These are phyloP conservation scores for Diplosphaera chodatii DNA, from an alignment of 139 green algal genomes.

Conservation along the genomic window DNA sequence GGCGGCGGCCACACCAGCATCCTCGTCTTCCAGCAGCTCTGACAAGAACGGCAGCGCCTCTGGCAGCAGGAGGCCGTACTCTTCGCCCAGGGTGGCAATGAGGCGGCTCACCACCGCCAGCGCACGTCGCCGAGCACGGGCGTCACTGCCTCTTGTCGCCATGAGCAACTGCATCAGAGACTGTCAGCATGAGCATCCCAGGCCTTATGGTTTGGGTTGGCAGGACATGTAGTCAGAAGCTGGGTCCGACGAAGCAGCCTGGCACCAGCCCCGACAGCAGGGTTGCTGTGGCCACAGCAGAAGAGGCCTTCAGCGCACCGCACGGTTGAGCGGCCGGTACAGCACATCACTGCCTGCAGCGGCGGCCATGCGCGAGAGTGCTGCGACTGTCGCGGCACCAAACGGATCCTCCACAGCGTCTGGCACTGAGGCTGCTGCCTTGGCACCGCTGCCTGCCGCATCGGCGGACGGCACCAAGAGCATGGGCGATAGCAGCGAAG, in stretches of 20 bases:
- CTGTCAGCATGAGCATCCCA: neutral
- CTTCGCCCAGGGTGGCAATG: constrained; percentile 65
- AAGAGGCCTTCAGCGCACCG: constrained; percentile 18
- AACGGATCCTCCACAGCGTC: constrained; percentile 13
- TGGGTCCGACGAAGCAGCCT: too few species aligned
- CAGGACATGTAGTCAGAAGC: too few species aligned
- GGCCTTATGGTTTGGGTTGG: too few species aligned
- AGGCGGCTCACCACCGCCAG: constrained; percentile 43
- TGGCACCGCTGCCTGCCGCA: constrained; percentile 10
- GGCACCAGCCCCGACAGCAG: too few species aligned
- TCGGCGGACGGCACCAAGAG: neutral
- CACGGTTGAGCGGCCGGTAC: constrained; percentile 84
- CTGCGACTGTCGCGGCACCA: constrained; percentile 30
- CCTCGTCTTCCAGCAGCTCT: constrained; percentile 86
- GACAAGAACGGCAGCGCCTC: constrained; percentile 82
- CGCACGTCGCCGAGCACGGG: neutral
- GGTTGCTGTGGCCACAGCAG: too few species aligned
- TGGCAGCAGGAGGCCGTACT: constrained; percentile 74
- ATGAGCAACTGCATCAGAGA: constrained; percentile 20
- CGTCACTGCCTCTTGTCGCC: constrained; percentile 23
- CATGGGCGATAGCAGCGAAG: constrained; percentile 13
- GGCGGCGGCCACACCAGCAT: constrained; percentile 51
- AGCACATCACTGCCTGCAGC: constrained; percentile 56
- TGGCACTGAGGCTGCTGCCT: neutral
- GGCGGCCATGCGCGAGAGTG: constrained; percentile 69